Evolutionary conservation across 345 rosid species (phyloP).

Genomic region (Acer campestre): DNA sequence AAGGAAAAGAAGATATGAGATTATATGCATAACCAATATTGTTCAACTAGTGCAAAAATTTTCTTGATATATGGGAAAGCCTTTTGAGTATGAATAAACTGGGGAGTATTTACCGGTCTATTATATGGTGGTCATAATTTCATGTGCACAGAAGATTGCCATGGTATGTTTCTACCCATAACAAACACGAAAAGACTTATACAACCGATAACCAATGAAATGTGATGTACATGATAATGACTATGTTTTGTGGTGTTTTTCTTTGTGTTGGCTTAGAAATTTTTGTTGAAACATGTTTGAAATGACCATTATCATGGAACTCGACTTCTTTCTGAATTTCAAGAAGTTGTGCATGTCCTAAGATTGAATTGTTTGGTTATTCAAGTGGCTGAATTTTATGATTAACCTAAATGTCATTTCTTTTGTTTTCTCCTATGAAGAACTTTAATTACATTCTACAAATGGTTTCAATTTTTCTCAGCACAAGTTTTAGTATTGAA

Average conservation of each 20-base stretch:
- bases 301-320: background rate
- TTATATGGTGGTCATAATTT: background rate
- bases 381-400: background rate
- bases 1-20: background rate
- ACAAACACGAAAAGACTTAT: no score
- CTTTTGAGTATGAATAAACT: background rate
- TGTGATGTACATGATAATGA: background rate
- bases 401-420: conserved; percentile 11
- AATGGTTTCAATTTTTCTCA: background rate
- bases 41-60: background rate
- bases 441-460: background rate
- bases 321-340: conserved; percentile 2
- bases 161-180: background rate
- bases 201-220: background rate
- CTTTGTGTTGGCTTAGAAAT: background rate
- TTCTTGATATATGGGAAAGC: background rate
- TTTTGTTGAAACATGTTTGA: background rate
- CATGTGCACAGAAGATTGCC: background rate
- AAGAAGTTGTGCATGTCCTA: background rate
- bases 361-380: background rate
- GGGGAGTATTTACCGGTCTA: background rate
- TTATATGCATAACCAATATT: background rate
- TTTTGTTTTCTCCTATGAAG: background rate
- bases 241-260: background rate
- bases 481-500: conserved; percentile 17